phyloP scores from a whole-genome alignment of 129 eudicot species.

The Tagetes erecta region DNA sequence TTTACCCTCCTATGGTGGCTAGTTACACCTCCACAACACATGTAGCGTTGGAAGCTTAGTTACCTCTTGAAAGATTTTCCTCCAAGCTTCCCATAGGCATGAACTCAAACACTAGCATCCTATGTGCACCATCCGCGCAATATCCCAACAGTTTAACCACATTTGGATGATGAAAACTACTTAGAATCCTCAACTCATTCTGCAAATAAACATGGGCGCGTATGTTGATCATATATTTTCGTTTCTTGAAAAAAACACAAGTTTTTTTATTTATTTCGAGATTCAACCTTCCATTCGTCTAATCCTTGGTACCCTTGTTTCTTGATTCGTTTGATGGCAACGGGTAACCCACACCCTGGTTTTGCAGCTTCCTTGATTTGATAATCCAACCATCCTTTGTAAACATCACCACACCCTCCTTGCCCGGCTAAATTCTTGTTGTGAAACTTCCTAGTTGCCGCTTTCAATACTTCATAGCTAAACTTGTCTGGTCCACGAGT shows the following conservation, averaged over 20 bases:
- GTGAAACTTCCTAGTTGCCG: slow-evolving; percentile 36
- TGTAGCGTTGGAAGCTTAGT: slow-evolving; percentile 8
- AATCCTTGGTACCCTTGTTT: slow-evolving; percentile 45
- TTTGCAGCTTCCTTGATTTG: slow-evolving; percentile 41
- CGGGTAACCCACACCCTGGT: slow-evolving; percentile 34
- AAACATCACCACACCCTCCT: slow-evolving; percentile 54
- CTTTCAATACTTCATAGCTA: slow-evolving; percentile 36
- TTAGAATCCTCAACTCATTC: slow-evolving; percentile 43
- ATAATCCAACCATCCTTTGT: slow-evolving; percentile 53
- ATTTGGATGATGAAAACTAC: slow-evolving; percentile 47
- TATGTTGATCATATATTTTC: neutral
- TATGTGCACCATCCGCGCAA: slow-evolving; percentile 42
- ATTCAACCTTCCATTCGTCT: slow-evolving; percentile 52
- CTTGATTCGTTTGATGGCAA: slow-evolving; percentile 51
- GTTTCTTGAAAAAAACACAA: neutral
- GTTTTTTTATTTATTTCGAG: neutral
- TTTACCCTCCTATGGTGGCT: too few relatives aligned
- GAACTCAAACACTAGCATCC: slow-evolving; percentile 48
- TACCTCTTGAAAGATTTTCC: slow-evolving; percentile 47
- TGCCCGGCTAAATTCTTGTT: slow-evolving; percentile 41
- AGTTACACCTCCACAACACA: neutral
- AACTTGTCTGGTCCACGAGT: slow-evolving; percentile 23
- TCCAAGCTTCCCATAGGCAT: slow-evolving; percentile 54
- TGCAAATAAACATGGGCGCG: slow-evolving; percentile 19
- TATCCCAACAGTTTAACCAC: slow-evolving; percentile 57